These are phyloP conservation scores for Lactifluus subvellereus DNA, from an alignment of 768 basidiomycete species.

Conservation along the genomic window DNA sequence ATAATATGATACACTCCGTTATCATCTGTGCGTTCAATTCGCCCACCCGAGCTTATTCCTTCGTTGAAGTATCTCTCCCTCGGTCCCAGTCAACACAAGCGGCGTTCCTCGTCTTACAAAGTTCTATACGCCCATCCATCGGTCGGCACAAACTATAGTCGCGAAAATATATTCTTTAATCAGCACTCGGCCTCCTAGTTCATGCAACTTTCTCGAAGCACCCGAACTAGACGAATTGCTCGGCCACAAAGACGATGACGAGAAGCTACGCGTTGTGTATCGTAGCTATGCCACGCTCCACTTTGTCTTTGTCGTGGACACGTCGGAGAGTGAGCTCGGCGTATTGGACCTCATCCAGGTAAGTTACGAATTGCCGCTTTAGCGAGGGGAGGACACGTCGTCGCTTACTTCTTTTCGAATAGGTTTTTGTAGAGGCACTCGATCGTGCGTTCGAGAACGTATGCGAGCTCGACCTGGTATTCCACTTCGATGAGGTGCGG, in stretches of 20 bases:
- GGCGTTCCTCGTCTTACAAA: conserved; percentile 81
- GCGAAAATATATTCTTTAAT: conserved; percentile 90
- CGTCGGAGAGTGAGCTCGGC: conserved; percentile 93
- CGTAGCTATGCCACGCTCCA: conserved; percentile 93
- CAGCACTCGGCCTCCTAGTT: conserved; percentile 66
- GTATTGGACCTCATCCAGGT: conserved; percentile 97
- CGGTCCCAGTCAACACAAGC: conserved; percentile 77
- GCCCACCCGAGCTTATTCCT: neutral
- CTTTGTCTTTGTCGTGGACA: conserved; percentile 96
- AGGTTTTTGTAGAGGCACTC: conserved; percentile 97
- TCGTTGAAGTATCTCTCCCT: conserved; percentile 10
- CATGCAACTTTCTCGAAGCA: conserved; percentile 97
- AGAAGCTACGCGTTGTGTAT: conserved; percentile 84
- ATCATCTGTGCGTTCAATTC: conserved; percentile 21
- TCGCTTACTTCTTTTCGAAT: neutral
- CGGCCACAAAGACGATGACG: conserved; percentile 43
- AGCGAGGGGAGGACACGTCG: neutral
- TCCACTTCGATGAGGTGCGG: conserved; percentile 94
- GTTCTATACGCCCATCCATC: conserved; percentile 80
- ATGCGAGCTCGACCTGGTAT: conserved; percentile 95
- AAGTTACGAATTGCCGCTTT: conserved; percentile 24
- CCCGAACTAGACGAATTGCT: conserved; percentile 77
- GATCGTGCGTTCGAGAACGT: conserved; percentile 98
- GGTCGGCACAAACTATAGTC: conserved; percentile 61
- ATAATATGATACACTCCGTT: conserved; percentile 25